Conservation (phyloP, 2,329 filamentous ascomycete genomes). For the Fusarium algeriense region DNA sequence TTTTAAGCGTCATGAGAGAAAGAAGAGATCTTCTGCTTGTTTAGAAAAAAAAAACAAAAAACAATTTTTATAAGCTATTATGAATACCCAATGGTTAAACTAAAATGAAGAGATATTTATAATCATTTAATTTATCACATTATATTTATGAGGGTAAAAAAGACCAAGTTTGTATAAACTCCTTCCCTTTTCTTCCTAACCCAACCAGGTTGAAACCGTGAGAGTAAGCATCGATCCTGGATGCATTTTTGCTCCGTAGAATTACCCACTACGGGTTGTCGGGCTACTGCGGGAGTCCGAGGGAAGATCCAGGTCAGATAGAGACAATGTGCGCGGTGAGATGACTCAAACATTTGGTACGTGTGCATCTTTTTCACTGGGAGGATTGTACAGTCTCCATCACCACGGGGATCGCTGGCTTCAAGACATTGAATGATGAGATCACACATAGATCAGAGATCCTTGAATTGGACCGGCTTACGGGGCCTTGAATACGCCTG, state of each 20-base stretch:
- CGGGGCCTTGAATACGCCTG: neutral
- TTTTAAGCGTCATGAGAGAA: neutral
- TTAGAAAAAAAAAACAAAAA: neutral
- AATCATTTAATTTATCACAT: neutral
- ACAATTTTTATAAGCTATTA: too few relatives aligned
- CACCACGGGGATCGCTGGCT: neutral
- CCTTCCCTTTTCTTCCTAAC: neutral
- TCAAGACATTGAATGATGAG: neutral
- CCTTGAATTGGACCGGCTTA: neutral
- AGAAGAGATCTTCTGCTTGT: neutral
- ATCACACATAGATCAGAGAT: constrained; percentile 4
- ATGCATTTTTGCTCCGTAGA: constrained; percentile 4
- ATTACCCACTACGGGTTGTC: constrained; percentile 32
- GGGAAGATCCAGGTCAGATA: constrained; percentile 2
- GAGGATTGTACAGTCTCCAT: neutral
- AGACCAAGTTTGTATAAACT: neutral
- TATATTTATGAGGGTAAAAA: neutral
- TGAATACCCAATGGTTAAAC: too few relatives aligned
- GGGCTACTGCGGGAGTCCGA: constrained; percentile 43
- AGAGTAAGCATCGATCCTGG: constrained; percentile 14
- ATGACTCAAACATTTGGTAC: constrained; percentile 33
- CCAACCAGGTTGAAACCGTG: neutral
- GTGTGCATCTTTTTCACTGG: neutral
- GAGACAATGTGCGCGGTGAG: constrained; percentile 19
- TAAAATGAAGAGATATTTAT: neutral